Evolutionary conservation across 1,284 basidiomycete genomes (phyloP), one percentile per base, ranked within the genome.

Genomic region (Trichosporon ovoides): DNA sequence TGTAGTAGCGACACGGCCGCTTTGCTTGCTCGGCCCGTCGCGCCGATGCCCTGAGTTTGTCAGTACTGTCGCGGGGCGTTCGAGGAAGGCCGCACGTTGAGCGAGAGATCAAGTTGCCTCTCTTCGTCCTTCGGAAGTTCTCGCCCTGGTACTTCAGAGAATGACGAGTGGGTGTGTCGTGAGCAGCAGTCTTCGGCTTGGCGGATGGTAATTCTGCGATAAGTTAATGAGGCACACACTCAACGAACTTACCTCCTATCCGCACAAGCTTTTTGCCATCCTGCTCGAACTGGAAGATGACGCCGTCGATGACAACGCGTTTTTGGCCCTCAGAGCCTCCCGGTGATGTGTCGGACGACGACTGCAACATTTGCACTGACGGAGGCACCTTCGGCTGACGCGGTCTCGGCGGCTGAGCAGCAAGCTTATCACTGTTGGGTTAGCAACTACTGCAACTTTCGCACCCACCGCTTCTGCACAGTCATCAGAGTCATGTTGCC

Each of bases 1-100:
- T 91, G 72, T 92, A 97, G 58, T 87, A 87, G 46, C 88, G 87
- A 69, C 93, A 97, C 16, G 89, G 90, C 68, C 89, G 91, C 67
- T 89, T 85, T 48, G 69, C 64, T 46, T 70, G 61, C 55, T 68
- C 64, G 38, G 62, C 59, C 18, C 62, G 57, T 34, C 57, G 52
- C 14, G 57, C 52, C 20, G 51, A 38, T 7, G 54, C 52, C n/a
- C 61, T 62, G n/a, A 35, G 40, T 38, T n/a, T 24, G 36, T 55
- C 34, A 35, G 48, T n/a, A 9, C n/a, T 10, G 24, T 7, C 24
- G 36, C 16, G 20, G n/a, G n/a, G n/a, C n/a, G n/a, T n/a, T n/a
- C n/a, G 9, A 11, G 35, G 19, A 14, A 35, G 1, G 19, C 37
- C 61, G 49, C 54, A 63, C 61, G 53, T 55, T 14, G 62, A 56